Evolutionary conservation across 768 basidiomycete genomes (phyloP), one percentile per base, ranked within the genome.

Genomic region (Boletus coccyginus): DNA sequence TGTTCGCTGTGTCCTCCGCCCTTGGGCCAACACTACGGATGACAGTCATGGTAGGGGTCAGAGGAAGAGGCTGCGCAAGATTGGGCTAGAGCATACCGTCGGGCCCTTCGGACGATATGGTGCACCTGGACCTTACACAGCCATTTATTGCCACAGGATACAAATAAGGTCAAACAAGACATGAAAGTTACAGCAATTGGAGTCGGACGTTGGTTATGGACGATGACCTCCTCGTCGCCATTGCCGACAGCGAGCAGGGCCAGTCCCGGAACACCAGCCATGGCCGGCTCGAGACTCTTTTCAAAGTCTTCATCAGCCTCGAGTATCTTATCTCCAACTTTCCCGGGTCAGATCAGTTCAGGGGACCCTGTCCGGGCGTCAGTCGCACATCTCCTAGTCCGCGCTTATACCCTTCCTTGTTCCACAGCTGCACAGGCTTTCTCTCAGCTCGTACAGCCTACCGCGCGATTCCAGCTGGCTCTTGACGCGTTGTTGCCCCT

Each of bases 401-500:
- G 78, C 69, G 87, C 87, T 10, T 83, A 82, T 71, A 76, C 82
- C 57, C 74, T 88, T 55, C 87, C 90, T 41, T 92, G 90, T 73
- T 89, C 87, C 52, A 85, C 86, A 16, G 88, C 86, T 8, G 86
- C 87, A 42, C 82, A 86, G 65, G 86, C 88, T 1, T 92, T 90
- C 70, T 74, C 78, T 36, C 86, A 89, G 70, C 81, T 90, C 55
- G 87, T 91, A 21, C 87, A 87, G 68, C 85, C 85, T 21, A 84
- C 81, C 49, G 80, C 86, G 73, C 83, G 88, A 60, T 92, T 92
- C 73, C 88, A 90, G 78, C 81, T 91, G 72, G 89, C 89, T 66
- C 81, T 92, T 63, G 89, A 92, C 76, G 86, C 85, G 75, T 74
- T 92, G 67, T 76, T 92, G 70, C 89, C 89, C 14, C 74, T 88